Evolutionary conservation across 768 basidiomycete genomes (phyloP).

Genomic region (Russula emetica): DNA sequence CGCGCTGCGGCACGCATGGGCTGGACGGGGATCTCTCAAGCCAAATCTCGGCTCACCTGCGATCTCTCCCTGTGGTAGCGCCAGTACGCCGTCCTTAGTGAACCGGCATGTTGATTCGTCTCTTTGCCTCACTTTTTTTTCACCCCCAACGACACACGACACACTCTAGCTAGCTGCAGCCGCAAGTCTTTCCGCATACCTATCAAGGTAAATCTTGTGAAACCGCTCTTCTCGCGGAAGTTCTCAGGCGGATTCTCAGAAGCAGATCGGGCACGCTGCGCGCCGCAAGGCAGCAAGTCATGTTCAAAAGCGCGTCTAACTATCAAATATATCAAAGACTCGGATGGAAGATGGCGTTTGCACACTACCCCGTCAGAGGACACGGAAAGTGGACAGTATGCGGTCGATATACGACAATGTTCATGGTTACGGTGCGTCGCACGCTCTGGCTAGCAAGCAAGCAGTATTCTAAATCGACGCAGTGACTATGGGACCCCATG

Average conservation of each 20-base stretch:
- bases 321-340: slow-evolving; percentile 6
- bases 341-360: slow-evolving; percentile 3
- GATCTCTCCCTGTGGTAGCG: background rate
- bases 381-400: slow-evolving; percentile 9
- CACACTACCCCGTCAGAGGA: slow-evolving; percentile 2
- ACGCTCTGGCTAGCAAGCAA: background rate
- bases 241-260: background rate
- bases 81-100: background rate
- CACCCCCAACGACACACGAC: background rate
- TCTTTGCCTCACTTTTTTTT: background rate
- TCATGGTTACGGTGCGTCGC: slow-evolving; percentile 17
- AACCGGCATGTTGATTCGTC: background rate
- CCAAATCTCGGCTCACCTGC: slow-evolving; percentile 9
- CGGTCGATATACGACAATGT: slow-evolving; percentile 19
- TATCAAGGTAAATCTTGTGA: slow-evolving; percentile 4
- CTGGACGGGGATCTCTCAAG: slow-evolving; percentile 12
- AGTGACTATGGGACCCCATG: slow-evolving; percentile 31
- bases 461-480: background rate
- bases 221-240: background rate
- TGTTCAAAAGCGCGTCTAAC: slow-evolving; percentile 1
- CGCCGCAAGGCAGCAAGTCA: slow-evolving; percentile 14
- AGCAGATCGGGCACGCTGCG: slow-evolving; percentile 15
- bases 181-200: background rate
- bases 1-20: background rate
- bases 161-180: background rate